phyloP scores from a whole-genome alignment of 1,284 basidiomycete species.

The Coniophora puteana region DNA sequence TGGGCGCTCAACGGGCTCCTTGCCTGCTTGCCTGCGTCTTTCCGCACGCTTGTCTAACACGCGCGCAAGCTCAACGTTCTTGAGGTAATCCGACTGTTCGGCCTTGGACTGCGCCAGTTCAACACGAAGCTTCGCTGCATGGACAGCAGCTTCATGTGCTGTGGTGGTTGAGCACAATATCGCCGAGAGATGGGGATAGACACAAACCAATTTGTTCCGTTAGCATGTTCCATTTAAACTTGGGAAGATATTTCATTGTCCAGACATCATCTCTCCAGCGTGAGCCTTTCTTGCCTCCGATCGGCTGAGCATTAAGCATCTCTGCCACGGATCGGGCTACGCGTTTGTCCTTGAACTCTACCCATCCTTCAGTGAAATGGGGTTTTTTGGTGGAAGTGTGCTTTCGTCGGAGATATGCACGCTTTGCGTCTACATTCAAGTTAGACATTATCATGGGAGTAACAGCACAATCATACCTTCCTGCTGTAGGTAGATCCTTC shows the following conservation, averaged over 20 bases:
- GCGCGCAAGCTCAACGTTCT: constrained; percentile 93
- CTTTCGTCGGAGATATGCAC: constrained; percentile 73
- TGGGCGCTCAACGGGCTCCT: constrained; percentile 30
- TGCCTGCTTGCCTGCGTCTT: constrained; percentile 57
- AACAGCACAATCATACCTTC: constrained; percentile 53
- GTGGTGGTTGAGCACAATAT: constrained; percentile 7
- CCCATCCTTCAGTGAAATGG: constrained; percentile 96
- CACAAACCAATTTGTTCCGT: constrained; percentile 95
- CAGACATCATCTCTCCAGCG: constrained; percentile 96
- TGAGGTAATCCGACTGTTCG: constrained; percentile 92
- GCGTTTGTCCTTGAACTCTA: constrained; percentile 94
- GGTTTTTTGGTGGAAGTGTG: constrained; percentile 79
- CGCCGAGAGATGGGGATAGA: constrained; percentile 4
- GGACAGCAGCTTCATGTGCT: constrained; percentile 94
- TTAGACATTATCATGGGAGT: neutral
- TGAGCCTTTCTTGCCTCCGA: constrained; percentile 91
- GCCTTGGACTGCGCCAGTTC: constrained; percentile 86
- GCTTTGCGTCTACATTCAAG: constrained; percentile 60
- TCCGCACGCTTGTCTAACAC: constrained; percentile 84
- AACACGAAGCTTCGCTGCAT: constrained; percentile 83
- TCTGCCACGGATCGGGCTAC: constrained; percentile 88
- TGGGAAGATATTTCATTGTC: constrained; percentile 99
- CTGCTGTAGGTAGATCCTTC: constrained; percentile 84
- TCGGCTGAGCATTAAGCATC: constrained; percentile 95
- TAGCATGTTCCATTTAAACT: constrained; percentile 99